These are phyloP conservation scores for Alternaria atra DNA, from an alignment of 2,329 filamentous ascomycete genomes.

Conservation along the genomic window DNA sequence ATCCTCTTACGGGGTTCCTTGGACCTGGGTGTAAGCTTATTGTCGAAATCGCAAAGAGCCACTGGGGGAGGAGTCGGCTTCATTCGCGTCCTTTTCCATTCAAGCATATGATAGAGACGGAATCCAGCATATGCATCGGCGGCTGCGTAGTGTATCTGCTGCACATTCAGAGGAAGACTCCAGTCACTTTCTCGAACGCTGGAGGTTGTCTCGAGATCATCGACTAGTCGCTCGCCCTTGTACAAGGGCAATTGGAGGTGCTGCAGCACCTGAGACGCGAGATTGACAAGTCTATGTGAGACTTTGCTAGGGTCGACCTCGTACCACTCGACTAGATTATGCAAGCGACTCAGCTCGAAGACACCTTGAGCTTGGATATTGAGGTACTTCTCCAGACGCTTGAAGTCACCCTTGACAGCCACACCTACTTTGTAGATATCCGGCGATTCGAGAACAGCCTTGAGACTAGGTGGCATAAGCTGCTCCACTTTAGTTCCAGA, in stretches of 20 bases:
- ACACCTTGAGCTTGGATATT: slow-evolving; percentile 71
- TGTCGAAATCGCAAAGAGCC: slow-evolving; percentile 70
- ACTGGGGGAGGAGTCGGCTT: slow-evolving; percentile 76
- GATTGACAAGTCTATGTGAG: slow-evolving; percentile 64
- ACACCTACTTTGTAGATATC: slow-evolving; percentile 80
- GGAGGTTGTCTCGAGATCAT: slow-evolving; percentile 22
- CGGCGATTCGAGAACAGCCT: slow-evolving; percentile 74
- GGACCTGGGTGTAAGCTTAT: slow-evolving; percentile 34
- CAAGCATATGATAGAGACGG: slow-evolving; percentile 76
- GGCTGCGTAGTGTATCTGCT: slow-evolving; percentile 78
- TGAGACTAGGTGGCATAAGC: slow-evolving; percentile 74
- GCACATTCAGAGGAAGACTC: slow-evolving; percentile 66
- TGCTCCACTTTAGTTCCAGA: slow-evolving; percentile 55
- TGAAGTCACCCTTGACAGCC: slow-evolving; percentile 69
- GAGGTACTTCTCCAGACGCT: slow-evolving; percentile 69
- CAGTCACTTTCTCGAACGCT: slow-evolving; percentile 78
- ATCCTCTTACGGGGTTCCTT: slow-evolving; percentile 21
- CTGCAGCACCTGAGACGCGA: slow-evolving; percentile 76
- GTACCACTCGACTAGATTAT: slow-evolving; percentile 70
- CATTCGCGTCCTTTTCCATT: slow-evolving; percentile 72
- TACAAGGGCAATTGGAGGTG: slow-evolving; percentile 77
- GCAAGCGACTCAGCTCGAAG: slow-evolving; percentile 84
- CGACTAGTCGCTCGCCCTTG: slow-evolving; percentile 69
- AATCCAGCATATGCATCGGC: slow-evolving; percentile 86
- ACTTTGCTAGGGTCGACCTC: slow-evolving; percentile 67